phyloP scores from a whole-genome alignment of 805 yeast species.

The Aciculoconidium aculeatum region DNA sequence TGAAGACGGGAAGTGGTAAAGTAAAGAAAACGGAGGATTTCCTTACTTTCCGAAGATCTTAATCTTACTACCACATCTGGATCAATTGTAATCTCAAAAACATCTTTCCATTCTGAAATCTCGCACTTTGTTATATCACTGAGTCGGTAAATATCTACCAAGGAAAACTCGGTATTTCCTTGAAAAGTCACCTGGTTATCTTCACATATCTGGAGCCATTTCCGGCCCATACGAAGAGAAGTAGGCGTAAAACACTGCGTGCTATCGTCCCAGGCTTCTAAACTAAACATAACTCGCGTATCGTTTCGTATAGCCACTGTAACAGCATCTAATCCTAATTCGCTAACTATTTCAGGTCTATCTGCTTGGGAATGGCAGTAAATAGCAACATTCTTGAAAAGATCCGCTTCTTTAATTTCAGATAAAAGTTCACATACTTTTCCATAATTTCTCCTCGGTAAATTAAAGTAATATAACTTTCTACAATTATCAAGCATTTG shows the following conservation, averaged over 20 bases:
- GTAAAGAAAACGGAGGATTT: conserved; percentile 65
- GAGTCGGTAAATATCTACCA: conserved; percentile 30
- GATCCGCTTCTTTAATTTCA: conserved; percentile 12
- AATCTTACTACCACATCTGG: conserved; percentile 22
- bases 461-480: conserved; percentile 46
- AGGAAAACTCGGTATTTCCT: conserved; percentile 19
- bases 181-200: conserved; percentile 17
- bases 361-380: conserved; percentile 29
- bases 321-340: conserved; percentile 30
- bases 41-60: conserved; percentile 37
- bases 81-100: conserved; percentile 30
- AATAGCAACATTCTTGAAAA: conserved; percentile 1
- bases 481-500: conserved; percentile 47
- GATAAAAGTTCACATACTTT: conserved; percentile 16
- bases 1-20: conserved; percentile 55
- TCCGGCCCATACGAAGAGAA: conserved; percentile 62
- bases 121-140: conserved; percentile 34
- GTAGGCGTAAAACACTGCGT: conserved; percentile 53
- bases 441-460: conserved; percentile 25
- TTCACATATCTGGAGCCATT: conserved; percentile 48
- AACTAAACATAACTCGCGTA: conserved; percentile 28
- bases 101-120: conserved; percentile 22
- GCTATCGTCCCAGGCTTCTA: conserved; percentile 42
- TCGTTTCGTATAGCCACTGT: conserved; percentile 31
- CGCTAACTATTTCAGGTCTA: conserved; percentile 25